Evolutionary conservation across 305 asterid species (phyloP).

Genomic region (Fraxinus ornus): DNA sequence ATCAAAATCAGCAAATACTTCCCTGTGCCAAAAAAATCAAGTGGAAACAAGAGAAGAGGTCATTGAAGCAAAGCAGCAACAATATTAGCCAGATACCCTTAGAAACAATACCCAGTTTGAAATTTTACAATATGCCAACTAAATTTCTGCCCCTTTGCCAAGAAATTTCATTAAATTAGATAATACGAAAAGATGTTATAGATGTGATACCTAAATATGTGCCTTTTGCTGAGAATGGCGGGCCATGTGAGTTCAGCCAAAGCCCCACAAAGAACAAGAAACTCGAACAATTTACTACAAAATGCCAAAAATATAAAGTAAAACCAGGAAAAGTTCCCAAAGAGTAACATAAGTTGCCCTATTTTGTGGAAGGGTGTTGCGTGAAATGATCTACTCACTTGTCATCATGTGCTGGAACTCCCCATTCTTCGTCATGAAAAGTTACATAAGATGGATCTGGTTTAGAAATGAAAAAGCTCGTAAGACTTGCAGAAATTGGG

Average conservation of each 20-base stretch:
- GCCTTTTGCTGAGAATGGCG: conserved; percentile 41
- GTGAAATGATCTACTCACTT: conserved; percentile 30
- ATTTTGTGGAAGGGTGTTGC: conserved; percentile 4
- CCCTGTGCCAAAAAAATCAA: conserved; percentile 27
- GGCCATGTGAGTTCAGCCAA: conserved; percentile 52
- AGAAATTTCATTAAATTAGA: background rate
- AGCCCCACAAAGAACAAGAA: conserved; percentile 41
- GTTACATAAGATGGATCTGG: conserved; percentile 40
- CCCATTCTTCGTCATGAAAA: conserved; percentile 54
- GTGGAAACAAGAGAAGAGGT: background rate
- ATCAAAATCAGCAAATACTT: conserved; percentile 45
- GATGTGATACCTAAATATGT: conserved; percentile 37
- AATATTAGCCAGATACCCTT: background rate
- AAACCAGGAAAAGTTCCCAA: background rate
- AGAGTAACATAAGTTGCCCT: background rate
- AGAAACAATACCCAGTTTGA: background rate
- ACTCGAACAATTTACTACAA: conserved; percentile 45
- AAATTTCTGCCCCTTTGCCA: background rate
- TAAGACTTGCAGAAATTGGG: background rate
- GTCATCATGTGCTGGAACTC: conserved; percentile 45
- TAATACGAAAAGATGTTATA: background rate
- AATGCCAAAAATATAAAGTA: background rate
- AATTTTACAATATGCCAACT: background rate
- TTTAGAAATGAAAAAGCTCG: conserved; percentile 13
- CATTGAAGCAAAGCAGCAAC: background rate